Base-by-base conservation (phyloP, 805 yeast genomes). In the Saturnispora galanensis region DNA sequence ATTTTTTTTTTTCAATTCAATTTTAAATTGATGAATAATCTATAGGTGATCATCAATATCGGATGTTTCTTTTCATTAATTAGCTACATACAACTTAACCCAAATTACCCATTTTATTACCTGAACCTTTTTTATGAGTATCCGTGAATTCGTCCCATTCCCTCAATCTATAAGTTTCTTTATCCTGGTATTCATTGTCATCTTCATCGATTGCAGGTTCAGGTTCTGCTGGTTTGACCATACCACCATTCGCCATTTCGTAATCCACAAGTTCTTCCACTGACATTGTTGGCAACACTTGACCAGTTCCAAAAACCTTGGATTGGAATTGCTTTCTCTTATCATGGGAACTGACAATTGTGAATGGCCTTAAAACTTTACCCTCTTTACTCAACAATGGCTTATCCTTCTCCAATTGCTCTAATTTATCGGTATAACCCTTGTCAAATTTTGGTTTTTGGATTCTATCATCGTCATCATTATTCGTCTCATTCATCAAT, bases 121-220 rank as follows among this genome's bases (percentile, higher is more conserved):
- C 98, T 46, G 89, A 79, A 7, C 98, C 98, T 55, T 76, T 79
- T 0, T 88, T 83, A 58, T 87, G 79, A 3, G 77, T 76, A 50
- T 93, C 98, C 38, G 79, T 79, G 70, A 90, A 93, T 49, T 84
- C 94, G 63, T 93, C 98, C 97, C 97, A 93, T 35, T 76, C 73
- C 46, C 98, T 71, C 45, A 81, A 77, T 56, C 84, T 79, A 53
- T 81, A 74, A 4, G 95, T 88, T 51, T 79, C 81, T 30, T 56
- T 55, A 52, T 83, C 86, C n/a, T 67, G 71, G 51, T 64, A 69
- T 17, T 73, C 80, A 21, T 70, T 67, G 49, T 82, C 76, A 49
- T 83, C 87, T 46, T 81, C 87, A 44, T 77, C 79, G 16, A 64
- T 68, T 35, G 72, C 74, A 5, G 68, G 70, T 52, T 68, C 58